Base-by-base conservation (phyloP, 345 rosid species). In the Bruguiera gymnorhiza region DNA sequence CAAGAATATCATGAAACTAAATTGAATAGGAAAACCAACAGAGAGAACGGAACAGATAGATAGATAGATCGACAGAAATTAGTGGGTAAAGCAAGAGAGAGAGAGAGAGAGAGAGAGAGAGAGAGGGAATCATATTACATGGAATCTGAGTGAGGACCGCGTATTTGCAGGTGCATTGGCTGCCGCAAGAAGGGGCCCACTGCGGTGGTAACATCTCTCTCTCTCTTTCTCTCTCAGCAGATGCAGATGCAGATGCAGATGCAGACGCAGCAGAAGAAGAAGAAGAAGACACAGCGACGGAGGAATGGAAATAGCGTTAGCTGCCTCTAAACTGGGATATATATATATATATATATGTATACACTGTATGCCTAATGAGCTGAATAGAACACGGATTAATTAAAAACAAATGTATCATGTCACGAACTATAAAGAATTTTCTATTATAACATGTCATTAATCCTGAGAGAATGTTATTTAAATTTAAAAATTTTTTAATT, bases 111-210 rank as follows among this genome's bases (percentile, higher is more conserved):
- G 16, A 27, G 15, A 27, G 23, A 53, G 31, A 4, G 19, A 29
- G 31, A 36, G 62, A 31, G 31, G 7, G 37, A 36, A 51, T 59
- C 50, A 43, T 11, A 15, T 43, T 76, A 95, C 99, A 92, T 8
- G 97, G 97, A 76, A 95, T 86, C 84, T 95, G 97, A 64, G 77
- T 84, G 59, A 90, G 91, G 51, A 96, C 79, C 10, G 97, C 83
- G 62, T 79, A 95, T 85, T 88, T 95, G 67, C 78, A 77, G 70
- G 99, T 95, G 85, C 99, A 95, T 54, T 81, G 77, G 63, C 58
- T 81, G 66, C 96, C 87, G 67, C 97, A 95, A n/a, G 97, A 93
- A 61, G 87, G 83, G 56, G 86, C 73, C 99, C 99, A 95, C 80
- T 88, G 87, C 69, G 85, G 88, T 20, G 96, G 97, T 57, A 87